Evolutionary conservation across 441 rosid genomes (phyloP), one percentile per base, ranked within the genome.

Genomic region (Erodium moschatum): DNA sequence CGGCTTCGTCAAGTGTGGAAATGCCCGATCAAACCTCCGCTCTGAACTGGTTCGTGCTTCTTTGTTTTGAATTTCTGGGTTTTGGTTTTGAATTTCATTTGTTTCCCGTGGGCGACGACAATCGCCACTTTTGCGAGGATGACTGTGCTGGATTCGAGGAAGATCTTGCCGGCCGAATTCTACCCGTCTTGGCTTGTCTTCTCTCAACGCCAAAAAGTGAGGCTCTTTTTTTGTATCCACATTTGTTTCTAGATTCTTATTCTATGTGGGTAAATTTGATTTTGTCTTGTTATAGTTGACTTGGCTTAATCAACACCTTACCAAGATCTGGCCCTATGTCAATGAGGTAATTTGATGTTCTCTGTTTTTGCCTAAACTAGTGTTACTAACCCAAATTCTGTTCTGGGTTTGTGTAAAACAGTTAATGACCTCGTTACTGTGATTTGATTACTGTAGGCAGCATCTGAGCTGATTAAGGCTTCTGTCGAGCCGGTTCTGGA

Each of bases 121-220:
- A 75, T 94, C 62, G 99, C 99, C 48, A 89, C 97, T 64, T 94
- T 94, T 75, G 93, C 99, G 15, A 84, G 94, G 73, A 85, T 94
- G 97, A 89, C 94, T 0, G 94, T 91, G 73, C 88, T 79, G 50
- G 99, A 94, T 84, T 88, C 97, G 0, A 81, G 91, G 77, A 89
- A 89, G 87, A 82, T 94, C 72, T 81, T 94, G 81, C 89, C 97
- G 33, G 60, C 84, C 52, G 85, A 95, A 27, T 80, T 73, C 42
- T 95, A 95, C 72, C 99, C 99, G 75, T 81, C 97, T 16, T 95
- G 99, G 99, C 91, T 95, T 70, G 92, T 87, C 78, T 95, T 95
- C 87, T 85, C 97, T 24, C 88, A 85, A 77, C 85, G 86, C 62
- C 97, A 94, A 85, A 94, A 91, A 94, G 78, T 89, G 72, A 80